phyloP scores from a whole-genome alignment of 2,329 filamentous ascomycete genomes.

The Fusarium transvaalense region DNA sequence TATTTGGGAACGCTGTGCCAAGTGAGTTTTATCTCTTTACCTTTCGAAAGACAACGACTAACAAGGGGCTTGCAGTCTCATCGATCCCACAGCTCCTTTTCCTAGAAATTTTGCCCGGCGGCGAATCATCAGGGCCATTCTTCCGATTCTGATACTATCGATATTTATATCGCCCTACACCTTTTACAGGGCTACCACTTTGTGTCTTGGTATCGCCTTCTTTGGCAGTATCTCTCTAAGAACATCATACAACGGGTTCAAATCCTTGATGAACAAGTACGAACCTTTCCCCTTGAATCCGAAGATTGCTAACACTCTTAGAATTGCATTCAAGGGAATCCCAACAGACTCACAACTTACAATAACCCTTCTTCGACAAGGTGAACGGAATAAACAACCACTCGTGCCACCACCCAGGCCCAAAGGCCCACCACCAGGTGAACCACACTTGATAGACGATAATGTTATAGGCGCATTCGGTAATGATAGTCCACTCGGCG shows the following conservation, averaged over 20 bases:
- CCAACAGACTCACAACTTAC: conserved; percentile 85
- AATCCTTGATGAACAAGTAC: conserved; percentile 63
- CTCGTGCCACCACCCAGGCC: conserved; percentile 64
- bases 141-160: not conserved
- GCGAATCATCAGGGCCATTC: not conserved
- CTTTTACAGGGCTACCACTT: not conserved
- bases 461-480: conserved; percentile 56
- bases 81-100: conserved; percentile 71
- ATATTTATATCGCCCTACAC: not conserved
- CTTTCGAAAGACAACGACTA: not conserved
- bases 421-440: not conserved
- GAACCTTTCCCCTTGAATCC: conserved; percentile 58
- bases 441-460: not conserved
- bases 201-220: not conserved
- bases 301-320: conserved; percentile 65
- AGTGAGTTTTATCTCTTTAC: conserved; percentile 33
- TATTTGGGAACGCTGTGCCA: conserved; percentile 59
- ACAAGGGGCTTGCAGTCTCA: conserved; percentile 48
- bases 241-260: not conserved
- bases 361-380: conserved; percentile 79
- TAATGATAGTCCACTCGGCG: conserved; percentile 30
- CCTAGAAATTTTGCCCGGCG: conserved; percentile 67
- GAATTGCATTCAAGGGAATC: conserved; percentile 79
- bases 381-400: conserved; percentile 80
- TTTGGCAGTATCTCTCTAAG: conserved; percentile 1